These are phyloP conservation scores for Penicillium sp. DNA, from an alignment of 2,329 filamentous ascomycete genomes.

Conservation along the genomic window DNA sequence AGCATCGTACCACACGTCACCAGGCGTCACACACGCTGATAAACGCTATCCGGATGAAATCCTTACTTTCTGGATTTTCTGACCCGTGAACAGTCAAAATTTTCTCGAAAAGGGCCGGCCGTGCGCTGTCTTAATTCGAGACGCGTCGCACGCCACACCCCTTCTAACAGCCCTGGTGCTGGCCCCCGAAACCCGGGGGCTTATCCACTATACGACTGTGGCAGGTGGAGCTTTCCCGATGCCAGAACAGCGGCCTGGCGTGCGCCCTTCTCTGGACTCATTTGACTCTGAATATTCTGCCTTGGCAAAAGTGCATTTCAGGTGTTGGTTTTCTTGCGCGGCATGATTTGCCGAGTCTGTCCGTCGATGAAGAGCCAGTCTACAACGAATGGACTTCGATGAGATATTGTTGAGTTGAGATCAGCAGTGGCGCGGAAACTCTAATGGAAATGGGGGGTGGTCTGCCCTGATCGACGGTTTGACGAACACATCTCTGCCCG, in stretches of 20 bases:
- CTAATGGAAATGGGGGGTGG: background rate
- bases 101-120: background rate
- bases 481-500: background rate
- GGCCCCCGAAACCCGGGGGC: conserved; percentile 1
- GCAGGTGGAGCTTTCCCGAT: background rate
- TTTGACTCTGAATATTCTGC: background rate
- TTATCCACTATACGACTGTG: background rate
- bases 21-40: background rate
- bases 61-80: background rate
- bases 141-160: background rate
- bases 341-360: background rate
- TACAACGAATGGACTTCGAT: background rate
- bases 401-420: background rate
- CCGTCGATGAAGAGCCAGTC: no score
- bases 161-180: background rate
- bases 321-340: background rate
- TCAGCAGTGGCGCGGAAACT: background rate
- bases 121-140: background rate
- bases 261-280: background rate
- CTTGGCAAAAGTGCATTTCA: background rate
- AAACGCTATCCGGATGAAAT: background rate
- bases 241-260: background rate
- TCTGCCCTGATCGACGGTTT: background rate
- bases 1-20: background rate
- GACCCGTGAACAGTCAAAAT: background rate